Base-by-base conservation (phyloP, 352 stramenopile species). In the Phytopythium montanum region DNA sequence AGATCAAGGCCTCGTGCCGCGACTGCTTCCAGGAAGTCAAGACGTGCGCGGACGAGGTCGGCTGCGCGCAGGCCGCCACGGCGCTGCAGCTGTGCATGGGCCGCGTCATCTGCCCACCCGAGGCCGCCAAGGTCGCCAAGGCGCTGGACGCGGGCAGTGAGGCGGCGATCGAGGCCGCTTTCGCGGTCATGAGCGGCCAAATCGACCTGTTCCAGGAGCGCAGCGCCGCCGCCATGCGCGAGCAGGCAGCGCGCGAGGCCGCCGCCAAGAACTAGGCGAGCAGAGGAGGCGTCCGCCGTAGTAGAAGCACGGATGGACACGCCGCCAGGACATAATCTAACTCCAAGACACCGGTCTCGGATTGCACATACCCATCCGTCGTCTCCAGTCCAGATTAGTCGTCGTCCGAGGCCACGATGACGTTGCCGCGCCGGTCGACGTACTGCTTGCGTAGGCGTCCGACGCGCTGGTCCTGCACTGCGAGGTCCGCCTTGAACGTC, bases 31-130 rank as follows among this genome's bases (percentile, higher is more conserved):
- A 79, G 28, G 70, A 89, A 53, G 66, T 97, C 56, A 85, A 81
- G 72, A 90, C 66, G 26, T 96, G 90, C 69, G 66, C 65, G 48
- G 81, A 72, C 46, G 83, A 97, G 59, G 63, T 90, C 52, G 79
- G 88, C 56, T 96, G 88, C 64, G 85, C 85, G 14, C 82, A 92
- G 65, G 88, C 90, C 7, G 87, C 84, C 29, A 90, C 93, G 31
- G 87, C 86, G 58, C 76, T 97, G 16, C 90, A 95, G 58, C 77
- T 95, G 21, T 97, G 90, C 71, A 94, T 97, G 87, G 88, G 80
- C 3, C 75, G 78, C 48, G 85, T 97, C 62, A 85, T 97, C 33
- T 96, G 87, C 56, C 76, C 81, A 5, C 59, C 75, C 0, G 73
- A 95, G 52, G 89, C 85, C 12, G 59, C 56, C 50, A 64, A 72